Conservation (phyloP, 805 yeast species). For the Spathaspora passalidarum region DNA sequence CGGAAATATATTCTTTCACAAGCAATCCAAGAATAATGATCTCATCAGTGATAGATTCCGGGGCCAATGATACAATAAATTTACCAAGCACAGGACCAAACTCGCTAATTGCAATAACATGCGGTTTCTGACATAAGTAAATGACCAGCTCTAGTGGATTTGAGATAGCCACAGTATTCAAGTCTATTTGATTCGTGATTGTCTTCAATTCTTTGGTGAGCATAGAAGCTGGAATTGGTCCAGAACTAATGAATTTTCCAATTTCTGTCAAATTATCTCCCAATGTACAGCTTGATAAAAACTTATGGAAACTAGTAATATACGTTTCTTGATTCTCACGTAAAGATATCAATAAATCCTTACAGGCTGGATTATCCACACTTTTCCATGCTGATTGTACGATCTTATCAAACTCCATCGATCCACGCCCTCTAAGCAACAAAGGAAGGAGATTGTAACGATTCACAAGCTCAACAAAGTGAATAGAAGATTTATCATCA, state of each 20-base stretch:
- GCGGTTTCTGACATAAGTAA: constrained; percentile 20
- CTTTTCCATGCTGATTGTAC: constrained; percentile 15
- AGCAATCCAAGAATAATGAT: not conserved
- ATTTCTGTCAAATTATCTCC: constrained; percentile 13
- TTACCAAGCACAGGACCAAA: constrained; percentile 8
- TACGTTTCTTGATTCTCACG: constrained; percentile 5
- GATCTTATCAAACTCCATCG: constrained; percentile 4
- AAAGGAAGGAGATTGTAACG: constrained; percentile 2
- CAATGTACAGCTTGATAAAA: constrained; percentile 6
- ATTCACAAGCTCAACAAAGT: constrained; percentile 4
- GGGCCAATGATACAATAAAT: constrained; percentile 1
- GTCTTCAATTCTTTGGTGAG: constrained; percentile 19
- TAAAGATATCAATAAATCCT: constrained; percentile 9
- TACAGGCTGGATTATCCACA: constrained; percentile 7
- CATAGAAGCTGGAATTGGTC: constrained; percentile 17
- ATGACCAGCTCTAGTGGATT: constrained; percentile 46
- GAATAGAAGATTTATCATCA: constrained; percentile 1
- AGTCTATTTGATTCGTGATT: constrained; percentile 12
- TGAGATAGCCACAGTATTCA: constrained; percentile 38
- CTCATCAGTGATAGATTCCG: not conserved
- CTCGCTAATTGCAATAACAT: not conserved
- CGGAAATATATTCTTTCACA: constrained; percentile 18
- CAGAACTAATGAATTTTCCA: constrained; percentile 3
- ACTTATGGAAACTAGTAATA: constrained; percentile 11
- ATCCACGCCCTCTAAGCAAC: not conserved